These are phyloP conservation scores for Hyaloperonospora brassicae DNA, from an alignment of 352 stramenopile species.

Conservation along the genomic window DNA sequence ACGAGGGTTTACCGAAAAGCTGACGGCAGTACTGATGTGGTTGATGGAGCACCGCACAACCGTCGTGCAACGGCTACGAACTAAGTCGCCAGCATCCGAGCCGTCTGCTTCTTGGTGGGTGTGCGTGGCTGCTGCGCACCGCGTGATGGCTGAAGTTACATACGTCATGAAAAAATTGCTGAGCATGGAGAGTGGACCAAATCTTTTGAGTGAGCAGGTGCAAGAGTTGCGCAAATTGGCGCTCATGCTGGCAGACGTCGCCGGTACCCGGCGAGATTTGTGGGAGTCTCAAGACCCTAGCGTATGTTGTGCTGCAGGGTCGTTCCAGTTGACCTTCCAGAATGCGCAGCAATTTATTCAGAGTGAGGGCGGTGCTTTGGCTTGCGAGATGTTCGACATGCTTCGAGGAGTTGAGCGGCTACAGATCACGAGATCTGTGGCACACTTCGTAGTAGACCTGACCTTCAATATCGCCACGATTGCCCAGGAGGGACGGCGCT, in stretches of 20 bases:
- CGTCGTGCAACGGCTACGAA: constrained; percentile 26
- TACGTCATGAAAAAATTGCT: constrained; percentile 55
- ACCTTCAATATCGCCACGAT: constrained; percentile 35
- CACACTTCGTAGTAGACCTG: constrained; percentile 38
- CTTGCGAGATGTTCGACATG: constrained; percentile 49
- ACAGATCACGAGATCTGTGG: constrained; percentile 43
- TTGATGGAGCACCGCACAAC: constrained; percentile 33
- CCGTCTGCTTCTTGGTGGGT: constrained; percentile 57
- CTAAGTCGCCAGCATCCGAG: constrained; percentile 12
- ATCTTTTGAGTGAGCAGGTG: constrained; percentile 35
- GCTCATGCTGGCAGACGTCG: constrained; percentile 45
- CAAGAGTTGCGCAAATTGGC: constrained; percentile 46
- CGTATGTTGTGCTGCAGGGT: constrained; percentile 32
- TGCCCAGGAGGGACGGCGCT: constrained; percentile 41
- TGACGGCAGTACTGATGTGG: constrained; percentile 48
- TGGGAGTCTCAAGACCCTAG: constrained; percentile 27
- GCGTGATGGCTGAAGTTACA: constrained; percentile 46
- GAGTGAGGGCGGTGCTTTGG: constrained; percentile 42
- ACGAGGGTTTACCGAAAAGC: constrained; percentile 32
- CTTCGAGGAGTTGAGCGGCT: constrained; percentile 37
- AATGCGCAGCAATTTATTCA: constrained; percentile 59
- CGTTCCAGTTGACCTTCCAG: constrained; percentile 43
- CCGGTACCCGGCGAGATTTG: constrained; percentile 37
- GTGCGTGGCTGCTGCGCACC: constrained; percentile 36
- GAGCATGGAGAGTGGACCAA: constrained; percentile 30